A percentile compares a stretch with the other conserved stretches of the same genome.
phyloP scores from a whole-genome alignment of 768 basidiomycete genomes.

The Clavaria fumosa region DNA sequence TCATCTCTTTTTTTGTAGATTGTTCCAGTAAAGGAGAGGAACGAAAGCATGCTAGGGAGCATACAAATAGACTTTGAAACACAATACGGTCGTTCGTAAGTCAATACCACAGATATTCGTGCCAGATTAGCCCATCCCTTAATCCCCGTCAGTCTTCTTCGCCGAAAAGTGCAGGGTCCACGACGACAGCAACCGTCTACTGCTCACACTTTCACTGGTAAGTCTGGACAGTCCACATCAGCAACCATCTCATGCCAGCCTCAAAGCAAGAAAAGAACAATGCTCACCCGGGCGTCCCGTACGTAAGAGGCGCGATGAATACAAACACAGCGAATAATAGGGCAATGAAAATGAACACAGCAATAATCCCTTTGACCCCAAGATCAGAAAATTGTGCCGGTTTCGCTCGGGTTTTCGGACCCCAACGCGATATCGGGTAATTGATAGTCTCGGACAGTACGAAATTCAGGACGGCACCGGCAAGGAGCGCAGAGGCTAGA shows the following conservation, averaged over 20 bases:
- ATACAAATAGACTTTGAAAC: too few species aligned
- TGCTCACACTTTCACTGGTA: slow-evolving; percentile 73
- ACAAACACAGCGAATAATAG: slow-evolving; percentile 49
- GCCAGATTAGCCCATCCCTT: slow-evolving; percentile 13
- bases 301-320: slow-evolving; percentile 83
- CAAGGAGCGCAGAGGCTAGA: slow-evolving; percentile 79
- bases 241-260: slow-evolving; percentile 4
- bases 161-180: slow-evolving; percentile 94
- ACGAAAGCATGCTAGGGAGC: too few species aligned
- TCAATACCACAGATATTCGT: background rate
- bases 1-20: too few species aligned
- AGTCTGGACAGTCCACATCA: slow-evolving; percentile 32
- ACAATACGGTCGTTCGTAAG: too few species aligned
- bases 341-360: slow-evolving; percentile 40
- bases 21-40: too few species aligned
- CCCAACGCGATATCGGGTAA: slow-evolving; percentile 72
- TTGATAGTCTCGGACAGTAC: slow-evolving; percentile 82
- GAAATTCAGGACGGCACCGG: slow-evolving; percentile 85
- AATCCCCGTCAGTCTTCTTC: slow-evolving; percentile 34
- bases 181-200: slow-evolving; percentile 64
- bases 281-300: slow-evolving; percentile 91
- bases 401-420: slow-evolving; percentile 44
- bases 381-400: slow-evolving; percentile 53
- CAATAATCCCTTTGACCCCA: slow-evolving; percentile 59
- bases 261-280: slow-evolving; percentile 4